Conservation (phyloP, 1,284 basidiomycete genomes). For the Pterulicium gracile region DNA sequence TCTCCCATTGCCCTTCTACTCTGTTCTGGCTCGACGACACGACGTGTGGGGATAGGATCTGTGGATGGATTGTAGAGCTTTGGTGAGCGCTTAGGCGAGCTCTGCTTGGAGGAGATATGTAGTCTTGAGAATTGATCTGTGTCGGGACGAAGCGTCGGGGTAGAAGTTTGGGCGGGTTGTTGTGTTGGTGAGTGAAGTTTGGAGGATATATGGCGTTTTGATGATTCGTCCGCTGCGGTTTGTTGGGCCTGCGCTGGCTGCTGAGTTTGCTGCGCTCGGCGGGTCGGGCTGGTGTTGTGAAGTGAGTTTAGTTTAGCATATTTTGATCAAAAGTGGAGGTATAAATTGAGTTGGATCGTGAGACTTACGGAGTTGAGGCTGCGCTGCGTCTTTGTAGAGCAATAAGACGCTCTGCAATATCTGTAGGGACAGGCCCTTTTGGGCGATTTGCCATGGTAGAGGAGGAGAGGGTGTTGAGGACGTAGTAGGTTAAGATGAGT, state of each 20-base stretch:
- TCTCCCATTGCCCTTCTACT: no score
- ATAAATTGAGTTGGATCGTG: no score
- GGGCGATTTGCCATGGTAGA: neutral
- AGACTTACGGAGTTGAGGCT: neutral
- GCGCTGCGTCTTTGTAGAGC: neutral
- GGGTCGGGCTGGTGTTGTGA: neutral
- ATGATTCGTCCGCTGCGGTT: neutral
- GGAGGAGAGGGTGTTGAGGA: no score
- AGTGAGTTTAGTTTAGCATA: neutral
- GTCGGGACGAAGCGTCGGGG: no score
- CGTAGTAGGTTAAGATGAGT: no score
- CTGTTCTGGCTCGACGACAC: constrained; percentile 54
- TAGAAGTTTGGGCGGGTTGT: no score
- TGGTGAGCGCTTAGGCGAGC: constrained; percentile 16
- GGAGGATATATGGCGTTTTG: neutral
- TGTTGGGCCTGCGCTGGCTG: neutral
- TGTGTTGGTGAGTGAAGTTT: no score
- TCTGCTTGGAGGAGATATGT: neutral
- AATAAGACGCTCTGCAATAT: neutral
- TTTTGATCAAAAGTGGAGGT: no score
- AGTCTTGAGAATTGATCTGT: neutral
- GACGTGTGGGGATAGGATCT: constrained; percentile 52
- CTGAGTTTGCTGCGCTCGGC: neutral
- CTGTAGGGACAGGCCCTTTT: neutral
- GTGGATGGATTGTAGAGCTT: constrained; percentile 65